A percentile compares a stretch with the other conserved stretches of the same genome.
These are phyloP conservation scores for Clavispora fructus DNA, from an alignment of 805 yeast genomes.

Conservation along the genomic window DNA sequence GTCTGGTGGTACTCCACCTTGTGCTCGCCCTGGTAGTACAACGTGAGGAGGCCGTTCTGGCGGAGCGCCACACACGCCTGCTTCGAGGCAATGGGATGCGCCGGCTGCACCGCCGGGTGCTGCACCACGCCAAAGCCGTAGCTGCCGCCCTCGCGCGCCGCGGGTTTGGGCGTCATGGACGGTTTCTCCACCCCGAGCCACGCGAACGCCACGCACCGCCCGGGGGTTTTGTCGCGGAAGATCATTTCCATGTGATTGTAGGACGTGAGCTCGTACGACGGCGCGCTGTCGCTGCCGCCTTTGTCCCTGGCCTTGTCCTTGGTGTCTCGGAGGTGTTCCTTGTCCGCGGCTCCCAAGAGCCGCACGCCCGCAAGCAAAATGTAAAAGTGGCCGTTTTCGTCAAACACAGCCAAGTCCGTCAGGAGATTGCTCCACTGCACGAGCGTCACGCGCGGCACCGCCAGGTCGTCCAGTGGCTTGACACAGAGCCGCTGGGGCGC, in stretches of 20 bases:
- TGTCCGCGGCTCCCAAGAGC: slow-evolving; percentile 13
- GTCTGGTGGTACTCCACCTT: slow-evolving; percentile 51
- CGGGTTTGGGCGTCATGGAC: slow-evolving; percentile 55
- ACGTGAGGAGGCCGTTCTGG: slow-evolving; percentile 51
- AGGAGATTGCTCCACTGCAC: slow-evolving; percentile 76
- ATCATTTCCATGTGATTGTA: slow-evolving; percentile 45
- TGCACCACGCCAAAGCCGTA: slow-evolving; percentile 57
- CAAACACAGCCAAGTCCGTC: slow-evolving; percentile 77
- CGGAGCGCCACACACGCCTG: slow-evolving; percentile 69
- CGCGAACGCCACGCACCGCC: slow-evolving; percentile 42
- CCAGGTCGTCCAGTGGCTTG: slow-evolving; percentile 21
- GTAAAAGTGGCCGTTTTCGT: slow-evolving; percentile 57
- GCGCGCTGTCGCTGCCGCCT: slow-evolving; percentile 14
- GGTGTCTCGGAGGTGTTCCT: background rate
- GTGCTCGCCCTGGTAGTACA: slow-evolving; percentile 63
- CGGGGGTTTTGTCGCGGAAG: slow-evolving; percentile 33
- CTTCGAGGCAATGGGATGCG: slow-evolving; percentile 64
- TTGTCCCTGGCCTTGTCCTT: too few species aligned
- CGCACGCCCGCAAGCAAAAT: slow-evolving; percentile 40
- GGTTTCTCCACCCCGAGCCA: slow-evolving; percentile 78
- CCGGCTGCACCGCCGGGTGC: slow-evolving; percentile 52
- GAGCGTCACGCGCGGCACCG: slow-evolving; percentile 31
- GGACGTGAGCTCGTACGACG: slow-evolving; percentile 39
- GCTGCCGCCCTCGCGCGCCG: slow-evolving; percentile 26
- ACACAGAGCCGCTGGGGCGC: slow-evolving; percentile 39